Base-by-base conservation (phyloP, 106 monocot species). In the Iris macrosiphon region DNA sequence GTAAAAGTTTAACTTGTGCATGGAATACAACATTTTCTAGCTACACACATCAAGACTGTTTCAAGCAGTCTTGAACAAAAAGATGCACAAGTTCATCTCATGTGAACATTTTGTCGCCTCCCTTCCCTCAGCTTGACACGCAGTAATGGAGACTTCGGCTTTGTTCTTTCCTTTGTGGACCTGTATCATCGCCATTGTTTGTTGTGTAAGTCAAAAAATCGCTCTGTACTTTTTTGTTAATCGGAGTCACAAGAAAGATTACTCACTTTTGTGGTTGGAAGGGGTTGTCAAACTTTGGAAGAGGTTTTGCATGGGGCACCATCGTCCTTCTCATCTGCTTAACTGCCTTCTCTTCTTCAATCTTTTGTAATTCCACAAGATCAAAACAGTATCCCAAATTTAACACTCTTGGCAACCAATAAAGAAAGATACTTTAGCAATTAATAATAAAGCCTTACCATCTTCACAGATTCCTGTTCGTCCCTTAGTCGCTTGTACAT, bases 301-400 rank as follows among this genome's bases (percentile, higher is more conserved):
- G 19, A 6, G 98, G 87, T 31, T 80, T 83, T 27, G 98, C 83
- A 50, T 80, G 86, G 31, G 98, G 91, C 12, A 91, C 78, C 91
- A 98, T 91, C 19, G 77, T 77, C 40, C 76, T 80, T 49, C 98
- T 87, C 72, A 98, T 71, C 20, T 81, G 91, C 37, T 98, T 98
- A 22, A 91, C 40, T 62, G 63, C 87, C 40, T 81, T 91, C 66
- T 91, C 87, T 46, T 96, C 90, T 66, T 91, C 98, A 29, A 87
- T 76, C 91, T 95, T 55, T 72, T 13, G 39, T 24, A 2, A 33
- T 35, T 23, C 9, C 12, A 14, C 10, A 14, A 40, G 6, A 7
- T 17, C 11, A 34, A n/a, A 20, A 46, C 9, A 33, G 0, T 21
- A 21, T 46, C 38, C n/a, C n/a, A n/a, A 49, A 33, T 22, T 16